Evolutionary conservation across 441 rosid species (phyloP).

Genomic region (Geranium incanum): DNA sequence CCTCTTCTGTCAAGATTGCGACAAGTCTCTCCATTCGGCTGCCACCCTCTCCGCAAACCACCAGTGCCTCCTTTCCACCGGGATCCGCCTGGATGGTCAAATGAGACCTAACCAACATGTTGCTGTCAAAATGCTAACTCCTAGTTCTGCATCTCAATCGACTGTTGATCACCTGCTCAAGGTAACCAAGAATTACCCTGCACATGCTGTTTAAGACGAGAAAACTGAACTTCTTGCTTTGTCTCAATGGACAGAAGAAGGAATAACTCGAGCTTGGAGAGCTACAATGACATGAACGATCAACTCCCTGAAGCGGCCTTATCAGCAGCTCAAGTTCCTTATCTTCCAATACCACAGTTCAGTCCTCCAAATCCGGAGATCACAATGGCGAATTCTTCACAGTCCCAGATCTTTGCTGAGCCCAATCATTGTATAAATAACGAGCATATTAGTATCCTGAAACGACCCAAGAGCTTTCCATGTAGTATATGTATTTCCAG

Average conservation of each 20-base stretch:
- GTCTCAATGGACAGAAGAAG: constrained; percentile 26
- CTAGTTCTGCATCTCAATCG: constrained; percentile 47
- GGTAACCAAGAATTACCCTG: neutral
- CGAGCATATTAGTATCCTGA: neutral
- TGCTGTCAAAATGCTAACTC: constrained; percentile 34
- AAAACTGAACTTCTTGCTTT: neutral
- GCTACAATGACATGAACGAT: constrained; percentile 67
- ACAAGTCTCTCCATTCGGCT: constrained; percentile 48
- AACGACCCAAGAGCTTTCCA: neutral
- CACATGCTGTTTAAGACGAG: neutral
- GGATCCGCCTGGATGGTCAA: constrained; percentile 75
- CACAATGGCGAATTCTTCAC: too few species aligned
- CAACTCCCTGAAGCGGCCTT: constrained; percentile 52
- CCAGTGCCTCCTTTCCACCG: constrained; percentile 65
- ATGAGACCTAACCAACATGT: constrained; percentile 34
- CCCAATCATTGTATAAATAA: neutral
- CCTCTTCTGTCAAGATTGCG: constrained; percentile 60
- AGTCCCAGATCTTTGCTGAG: too few species aligned
- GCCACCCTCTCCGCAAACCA: constrained; percentile 60
- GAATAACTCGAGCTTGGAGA: constrained; percentile 70
- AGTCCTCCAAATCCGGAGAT: constrained; percentile 33
- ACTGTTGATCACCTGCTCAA: constrained; percentile 54
- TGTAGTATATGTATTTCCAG: neutral
- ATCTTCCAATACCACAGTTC: constrained; percentile 42
- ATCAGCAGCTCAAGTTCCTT: constrained; percentile 73